Evolutionary conservation across 768 basidiomycete genomes (phyloP).

Genomic region (Mycena amicta): DNA sequence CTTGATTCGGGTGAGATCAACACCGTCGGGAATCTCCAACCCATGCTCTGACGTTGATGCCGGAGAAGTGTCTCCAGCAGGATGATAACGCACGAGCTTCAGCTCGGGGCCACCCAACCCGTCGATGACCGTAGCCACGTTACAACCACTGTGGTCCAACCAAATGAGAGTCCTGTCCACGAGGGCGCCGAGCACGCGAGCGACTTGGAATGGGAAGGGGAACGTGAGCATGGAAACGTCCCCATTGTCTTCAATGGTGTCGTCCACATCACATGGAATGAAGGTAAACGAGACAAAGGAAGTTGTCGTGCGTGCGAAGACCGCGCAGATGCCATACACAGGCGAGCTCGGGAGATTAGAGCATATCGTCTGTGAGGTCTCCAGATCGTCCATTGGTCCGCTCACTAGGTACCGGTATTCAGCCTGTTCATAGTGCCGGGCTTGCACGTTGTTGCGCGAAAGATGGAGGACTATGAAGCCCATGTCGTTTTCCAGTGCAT

Average conservation of each 20-base stretch:
- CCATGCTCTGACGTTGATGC: background rate
- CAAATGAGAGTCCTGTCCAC: background rate
- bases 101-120: background rate
- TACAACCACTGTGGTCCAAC: constrained; percentile 1
- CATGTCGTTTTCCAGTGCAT: background rate
- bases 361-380: background rate
- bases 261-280: background rate
- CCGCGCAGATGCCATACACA: background rate
- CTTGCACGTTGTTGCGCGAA: background rate
- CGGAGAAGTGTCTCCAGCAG: background rate
- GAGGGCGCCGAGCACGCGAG: background rate
- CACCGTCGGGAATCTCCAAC: background rate
- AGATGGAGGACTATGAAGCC: background rate
- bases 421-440: background rate
- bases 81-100: background rate
- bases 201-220: background rate
- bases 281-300: background rate
- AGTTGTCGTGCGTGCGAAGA: background rate
- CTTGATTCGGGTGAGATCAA: background rate
- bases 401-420: background rate
- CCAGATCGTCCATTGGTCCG: no score
- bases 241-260: background rate
- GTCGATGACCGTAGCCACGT: background rate
- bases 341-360: background rate
- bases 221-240: background rate